Evolutionary conservation across 768 basidiomycete genomes (phyloP), one percentile per base, ranked within the genome.

Genomic region (Ramaria sp.): DNA sequence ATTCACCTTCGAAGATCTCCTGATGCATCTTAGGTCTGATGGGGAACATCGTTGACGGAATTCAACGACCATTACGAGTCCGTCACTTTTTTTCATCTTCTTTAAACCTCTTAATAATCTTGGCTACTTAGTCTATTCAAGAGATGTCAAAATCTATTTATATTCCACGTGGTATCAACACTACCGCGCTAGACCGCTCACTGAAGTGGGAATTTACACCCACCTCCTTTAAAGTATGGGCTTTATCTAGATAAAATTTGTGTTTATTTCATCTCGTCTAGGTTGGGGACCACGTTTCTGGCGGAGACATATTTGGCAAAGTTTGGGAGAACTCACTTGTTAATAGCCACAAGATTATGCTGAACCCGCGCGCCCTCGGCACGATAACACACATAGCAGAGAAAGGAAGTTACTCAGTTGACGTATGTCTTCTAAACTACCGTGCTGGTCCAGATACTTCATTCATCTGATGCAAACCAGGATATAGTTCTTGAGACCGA

Each of bases 1-100:
- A 25, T 5, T 50, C 10, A 15, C 25, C 28, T 50, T 43, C 43
- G 20, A 28, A 25, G 28, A 8, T 48, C 12, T 47, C 42, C 45
- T 38, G 15, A 50, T 52, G 48, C 58, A 41, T 60, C 51, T 16
- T 56, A 96, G 95, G 96, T 61, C 73, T 99, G 56, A 98, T 99
- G 96, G 84, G 83, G n/a, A 98, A 99, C 68, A 99, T 99, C 63
- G 92, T 95, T 61, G 94, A 97, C 71, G 93, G 94, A 62, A 94
- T 95, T 65, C 93, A 96, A 68, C 82, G 93, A 64, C 93, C 93
- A 56, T 73, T 92, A 37, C 79, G 89, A 62, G 89, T 91, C 65
- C 59, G 87, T 67, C 41, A 18, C 50, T 38, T 50, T 43, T 48
- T 48, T 55, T 25, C 41, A 15, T 34, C 8, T 28, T 42, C 24